Base-by-base conservation (phyloP, 352 stramenopile genomes). In the Aphanomyces euteiches region DNA sequence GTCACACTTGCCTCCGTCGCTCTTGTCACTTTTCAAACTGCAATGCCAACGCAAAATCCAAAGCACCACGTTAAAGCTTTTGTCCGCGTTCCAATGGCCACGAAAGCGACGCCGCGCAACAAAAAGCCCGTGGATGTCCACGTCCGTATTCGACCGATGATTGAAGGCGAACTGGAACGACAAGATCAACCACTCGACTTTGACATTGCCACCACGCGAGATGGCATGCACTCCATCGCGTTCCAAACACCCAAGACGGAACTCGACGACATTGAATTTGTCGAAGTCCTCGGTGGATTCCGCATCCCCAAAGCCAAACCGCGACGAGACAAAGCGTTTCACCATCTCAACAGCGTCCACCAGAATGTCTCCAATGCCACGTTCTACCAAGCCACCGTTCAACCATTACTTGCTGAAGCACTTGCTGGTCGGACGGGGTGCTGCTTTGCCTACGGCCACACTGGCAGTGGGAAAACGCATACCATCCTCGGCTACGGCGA, bases 371-470 rank as follows among this genome's bases (percentile, higher is more conserved):
- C 83, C 66, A 68, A 43, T 7, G 72, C 67, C 5, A 75, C 76
- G 7, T 84, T 82, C 61, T 60, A 60, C 1, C 56, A 77, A 40
- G 71, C 45, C 7, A 47, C 77, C 2, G 61, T 86, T 13, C 50
- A 36, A 17, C 76, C 80, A 3, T 66, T 88, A 36, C 34, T 85
- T 0, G 4, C 56, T 0, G 56, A 37, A 12, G 73, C 79, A 12
- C 39, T 79, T n/a, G 69, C 38, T 5, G 80, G 80, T 4, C 48
- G 58, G 13, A 87, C 76, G 17, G 77, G 73, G 4, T 87, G 80
- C 61, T 85, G 79, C 74, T 88, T 88, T 56, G 79, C 80, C 3
- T 88, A 86, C 67, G 80, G 79, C 3, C 78, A 88, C 63, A 88
- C 80, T 8, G 83, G 83, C 59, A 83, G 74, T 61, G 80, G 80